These are phyloP conservation scores for Phyllostachys edulis DNA, from an alignment of 176 grass and related monocot species.

Conservation along the genomic window DNA sequence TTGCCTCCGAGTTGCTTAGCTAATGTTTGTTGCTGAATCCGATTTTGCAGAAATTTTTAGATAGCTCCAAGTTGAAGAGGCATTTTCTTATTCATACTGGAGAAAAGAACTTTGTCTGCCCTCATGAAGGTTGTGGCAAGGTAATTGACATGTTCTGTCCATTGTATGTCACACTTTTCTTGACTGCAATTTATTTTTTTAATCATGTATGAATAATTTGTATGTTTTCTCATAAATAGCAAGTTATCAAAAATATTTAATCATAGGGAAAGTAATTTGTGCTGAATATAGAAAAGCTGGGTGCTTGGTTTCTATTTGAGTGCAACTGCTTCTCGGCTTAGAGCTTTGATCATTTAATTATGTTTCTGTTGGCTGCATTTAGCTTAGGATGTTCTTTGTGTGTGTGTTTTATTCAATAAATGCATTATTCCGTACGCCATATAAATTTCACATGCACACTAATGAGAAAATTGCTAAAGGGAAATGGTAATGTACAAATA, in stretches of 20 bases:
- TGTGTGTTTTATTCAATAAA: neutral
- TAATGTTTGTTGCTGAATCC: slow-evolving; percentile 24
- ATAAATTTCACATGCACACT: neutral
- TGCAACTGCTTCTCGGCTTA: neutral
- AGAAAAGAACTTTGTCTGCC: slow-evolving; percentile 80
- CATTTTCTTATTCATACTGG: slow-evolving; percentile 96
- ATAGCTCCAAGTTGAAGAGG: slow-evolving; percentile 96
- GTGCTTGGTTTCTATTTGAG: slow-evolving; percentile 2
- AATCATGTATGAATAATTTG: neutral
- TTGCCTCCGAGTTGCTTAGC: slow-evolving; percentile 16
- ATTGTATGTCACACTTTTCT: slow-evolving; percentile 13
- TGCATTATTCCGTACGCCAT: neutral
- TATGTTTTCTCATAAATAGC: slow-evolving; percentile 2
- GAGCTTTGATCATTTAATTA: neutral
- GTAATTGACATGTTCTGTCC: slow-evolving; percentile 37
- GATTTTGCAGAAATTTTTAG: slow-evolving; percentile 85
- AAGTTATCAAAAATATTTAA: neutral
- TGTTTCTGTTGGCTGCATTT: neutral
- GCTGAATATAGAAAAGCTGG: neutral
- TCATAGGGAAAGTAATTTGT: neutral
- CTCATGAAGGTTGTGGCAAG: slow-evolving; percentile 92
- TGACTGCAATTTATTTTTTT: neutral
- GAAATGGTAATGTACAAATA: neutral
- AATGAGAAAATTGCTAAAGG: neutral
- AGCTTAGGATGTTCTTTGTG: neutral